Evolutionary conservation across 148 eudicot species (phyloP), one percentile per base, ranked within the genome.

Genomic region (Chenopodium formosanum): DNA sequence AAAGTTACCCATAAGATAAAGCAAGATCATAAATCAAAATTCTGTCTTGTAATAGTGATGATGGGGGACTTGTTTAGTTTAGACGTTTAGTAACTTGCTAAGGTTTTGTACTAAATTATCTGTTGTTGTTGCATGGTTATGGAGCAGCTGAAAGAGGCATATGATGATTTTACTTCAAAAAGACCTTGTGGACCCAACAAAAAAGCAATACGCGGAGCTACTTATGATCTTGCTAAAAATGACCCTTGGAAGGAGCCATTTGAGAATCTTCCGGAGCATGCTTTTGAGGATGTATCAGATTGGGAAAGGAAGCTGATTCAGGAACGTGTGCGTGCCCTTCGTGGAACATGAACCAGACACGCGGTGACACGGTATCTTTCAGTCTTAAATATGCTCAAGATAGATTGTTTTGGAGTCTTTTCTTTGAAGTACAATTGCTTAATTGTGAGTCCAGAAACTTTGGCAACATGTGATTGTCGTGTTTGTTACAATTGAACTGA

Each of bases 111-210:
- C 56, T 29, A 50, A 50, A 12, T 9, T 11, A 29, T 37, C 14
- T 56, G 1, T 50, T 73, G 23, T 40, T 67, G 25, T 19, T 56
- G 34, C 22, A 56, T 79, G 72, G 75, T 52, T 76, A 2, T 78
- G 62, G 53, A 70, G 74, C 92, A 94, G 98, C 89, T 95, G 53
- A 85, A 89, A 14, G 82, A 82, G 56, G 94, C 97, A 40, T 95
- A 95, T 78, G 85, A 90, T 40, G 73, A 74, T 11, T 92, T 95
- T 20, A 92, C 94, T 48, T 85, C 89, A 65, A 91, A 87, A 86
- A 90, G 98, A 82, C 97, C 97, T 29, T 95, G 98, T 83, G 98
- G 98, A 14, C 98, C 98, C 16, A 95, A 89, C 87, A 93, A 81
- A 85, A 87, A 71, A 67, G 96, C 98, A 31, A 92, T 95, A 60